Base-by-base conservation (phyloP, 164 flowering plant species). In the Sedum album region DNA sequence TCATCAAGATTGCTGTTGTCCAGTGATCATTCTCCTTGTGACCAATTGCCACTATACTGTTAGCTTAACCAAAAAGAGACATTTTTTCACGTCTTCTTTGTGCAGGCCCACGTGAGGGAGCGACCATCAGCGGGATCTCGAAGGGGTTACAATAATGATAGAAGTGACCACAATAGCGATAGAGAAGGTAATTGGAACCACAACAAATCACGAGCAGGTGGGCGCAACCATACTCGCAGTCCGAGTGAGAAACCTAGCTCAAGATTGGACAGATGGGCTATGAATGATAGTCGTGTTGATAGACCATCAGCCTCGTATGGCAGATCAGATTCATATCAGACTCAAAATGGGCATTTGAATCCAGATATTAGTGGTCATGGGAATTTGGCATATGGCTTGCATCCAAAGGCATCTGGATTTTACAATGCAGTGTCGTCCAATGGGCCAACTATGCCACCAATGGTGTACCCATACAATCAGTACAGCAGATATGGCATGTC, bases 181-280 rank as follows among this genome's bases (percentile, higher is more conserved):
- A 88, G 94, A 79, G 99, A 92, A 68, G 88, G 93, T 60, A 90
- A 75, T 71, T 90, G 97, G 97, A 92, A 84, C 71, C 23, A 42
- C 55, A 83, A 70, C 69, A 95, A 85, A 77, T 31, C 88, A 11
- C 82, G 94, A 66, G 77, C 81, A 70, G 39, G 79, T 57, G 87
- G 84, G 4, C 91, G 97, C 35, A 75, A 68, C 69, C 85, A 89
- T 48, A 77, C 75, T 44, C 91, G 93, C 46, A 84, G 15, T 73
- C 97, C 83, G 70, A 69, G 77, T 68, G 93, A 88, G 65, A 94
- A 83, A 72, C 73, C 86, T 61, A 79, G 68, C 76, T 73, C 83
- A 66, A 88, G 92, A 76, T 35, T 69, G n/a, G 92, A 87, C 20
- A 76, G 87, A 31, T 38, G 76, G 57, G 73, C 79, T 57, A 78